Evolutionary conservation across 1,284 basidiomycete species (phyloP).

Genomic region (Ganoderma sinense): DNA sequence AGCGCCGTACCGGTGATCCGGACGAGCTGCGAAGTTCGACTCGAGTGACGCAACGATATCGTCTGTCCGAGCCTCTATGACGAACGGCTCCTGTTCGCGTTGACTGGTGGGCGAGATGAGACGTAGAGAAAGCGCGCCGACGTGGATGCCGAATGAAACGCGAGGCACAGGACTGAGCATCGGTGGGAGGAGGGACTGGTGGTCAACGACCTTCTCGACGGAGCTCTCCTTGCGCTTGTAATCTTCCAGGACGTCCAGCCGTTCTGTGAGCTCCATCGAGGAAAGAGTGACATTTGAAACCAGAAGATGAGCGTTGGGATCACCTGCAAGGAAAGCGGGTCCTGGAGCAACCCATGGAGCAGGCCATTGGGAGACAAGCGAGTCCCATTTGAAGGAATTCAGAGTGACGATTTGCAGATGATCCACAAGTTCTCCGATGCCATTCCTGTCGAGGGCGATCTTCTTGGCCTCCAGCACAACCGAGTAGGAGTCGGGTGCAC

Average conservation of each 20-base stretch:
- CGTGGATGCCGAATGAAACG: conserved; percentile 53
- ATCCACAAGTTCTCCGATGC: conserved; percentile 36
- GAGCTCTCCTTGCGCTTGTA: conserved; percentile 39
- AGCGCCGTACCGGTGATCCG: conserved; percentile 32
- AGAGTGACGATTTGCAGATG: conserved; percentile 54
- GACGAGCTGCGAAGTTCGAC: conserved; percentile 34
- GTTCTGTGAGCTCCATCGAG: conserved; percentile 57
- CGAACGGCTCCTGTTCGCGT: conserved; percentile 49
- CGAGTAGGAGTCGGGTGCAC: conserved; percentile 57
- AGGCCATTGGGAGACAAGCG: conserved; percentile 67
- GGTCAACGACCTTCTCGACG: conserved; percentile 32
- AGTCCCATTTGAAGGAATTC: conserved; percentile 50
- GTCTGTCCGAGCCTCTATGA: conserved; percentile 49
- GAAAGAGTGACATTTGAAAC: conserved; percentile 57
- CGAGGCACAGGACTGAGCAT: conserved; percentile 57
- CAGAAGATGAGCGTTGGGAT: conserved; percentile 66
- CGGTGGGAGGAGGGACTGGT: conserved; percentile 37
- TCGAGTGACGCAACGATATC: conserved; percentile 32
- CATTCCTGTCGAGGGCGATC: conserved; percentile 41
- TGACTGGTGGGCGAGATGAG: conserved; percentile 53
- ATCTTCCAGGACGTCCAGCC: conserved; percentile 57
- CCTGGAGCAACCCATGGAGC: conserved; percentile 53
- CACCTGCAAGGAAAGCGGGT: conserved; percentile 59
- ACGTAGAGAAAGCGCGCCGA: conserved; percentile 55
- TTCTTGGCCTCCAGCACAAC: conserved; percentile 51